Evolutionary conservation across 148 eudicot species (phyloP).

Genomic region (Vaccinium vitisidaea): DNA sequence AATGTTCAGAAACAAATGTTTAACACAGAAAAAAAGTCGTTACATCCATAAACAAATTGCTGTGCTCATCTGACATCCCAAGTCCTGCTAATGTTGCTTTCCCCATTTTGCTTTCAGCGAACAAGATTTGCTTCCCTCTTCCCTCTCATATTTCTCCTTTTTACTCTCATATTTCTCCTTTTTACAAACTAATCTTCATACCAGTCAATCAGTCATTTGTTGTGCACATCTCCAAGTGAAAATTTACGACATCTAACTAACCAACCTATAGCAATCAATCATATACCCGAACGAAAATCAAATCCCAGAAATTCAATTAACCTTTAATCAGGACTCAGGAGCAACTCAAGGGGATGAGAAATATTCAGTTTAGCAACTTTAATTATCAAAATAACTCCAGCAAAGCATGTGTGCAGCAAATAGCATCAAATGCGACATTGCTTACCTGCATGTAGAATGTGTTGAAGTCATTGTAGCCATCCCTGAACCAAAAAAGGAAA

Average conservation of each 20-base stretch:
- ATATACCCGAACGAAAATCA: background rate
- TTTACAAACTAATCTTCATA: background rate
- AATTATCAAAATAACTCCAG: constrained; percentile 5
- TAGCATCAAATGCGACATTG: constrained; percentile 7
- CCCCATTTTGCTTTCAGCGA: background rate
- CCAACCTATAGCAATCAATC: background rate
- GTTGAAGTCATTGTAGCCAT: constrained; percentile 98
- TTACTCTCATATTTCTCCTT: background rate
- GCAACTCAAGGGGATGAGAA: background rate
- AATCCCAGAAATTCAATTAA: background rate
- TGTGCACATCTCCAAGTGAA: background rate
- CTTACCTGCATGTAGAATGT: constrained; percentile 99
- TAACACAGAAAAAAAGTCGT: background rate
- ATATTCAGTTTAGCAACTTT: background rate
- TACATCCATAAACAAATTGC: background rate
- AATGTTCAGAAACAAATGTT: background rate
- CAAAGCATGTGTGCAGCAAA: background rate
- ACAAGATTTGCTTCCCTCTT: constrained; percentile 1
- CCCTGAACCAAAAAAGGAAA: constrained; percentile 54
- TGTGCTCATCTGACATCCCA: background rate
- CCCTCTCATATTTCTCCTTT: background rate
- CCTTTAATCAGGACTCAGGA: background rate
- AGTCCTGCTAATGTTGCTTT: background rate
- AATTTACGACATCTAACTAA: background rate
- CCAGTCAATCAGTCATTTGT: background rate